Conservation (phyloP, 129 eudicot species). For the Artemisia annua region DNA sequence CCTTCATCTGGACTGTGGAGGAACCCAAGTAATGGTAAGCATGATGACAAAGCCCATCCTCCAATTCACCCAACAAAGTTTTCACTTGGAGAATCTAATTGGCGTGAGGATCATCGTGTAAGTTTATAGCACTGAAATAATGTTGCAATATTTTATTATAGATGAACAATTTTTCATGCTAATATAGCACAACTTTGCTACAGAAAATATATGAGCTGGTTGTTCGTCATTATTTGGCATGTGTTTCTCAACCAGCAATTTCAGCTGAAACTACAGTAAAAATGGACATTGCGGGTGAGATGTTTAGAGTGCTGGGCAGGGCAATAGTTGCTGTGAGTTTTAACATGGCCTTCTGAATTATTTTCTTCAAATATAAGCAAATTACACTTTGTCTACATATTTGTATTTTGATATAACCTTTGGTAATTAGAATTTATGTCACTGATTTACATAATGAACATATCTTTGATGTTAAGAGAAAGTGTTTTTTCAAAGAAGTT, state of each 20-base stretch:
- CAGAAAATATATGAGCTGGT: conserved; percentile 95
- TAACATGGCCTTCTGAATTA: not conserved
- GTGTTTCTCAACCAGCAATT: conserved; percentile 95
- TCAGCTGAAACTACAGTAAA: conserved; percentile 95
- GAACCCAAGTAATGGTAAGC: conserved; percentile 82
- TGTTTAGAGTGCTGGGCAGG: conserved; percentile 80
- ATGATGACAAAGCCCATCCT: conserved; percentile 99
- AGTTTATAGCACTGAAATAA: not conserved
- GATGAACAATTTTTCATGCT: conserved; percentile 1
- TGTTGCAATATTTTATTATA: conserved; percentile 13
- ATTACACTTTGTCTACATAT: conserved; percentile 5
- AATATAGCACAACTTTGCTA: conserved; percentile 9
- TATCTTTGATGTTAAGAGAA: conserved; percentile 13
- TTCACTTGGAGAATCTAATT: conserved; percentile 84
- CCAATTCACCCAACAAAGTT: conserved; percentile 98
- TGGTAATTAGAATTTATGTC: not conserved
- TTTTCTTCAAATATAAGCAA: not conserved
- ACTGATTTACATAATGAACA: not conserved
- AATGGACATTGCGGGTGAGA: conserved; percentile 91
- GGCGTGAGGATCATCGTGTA: conserved; percentile 94
- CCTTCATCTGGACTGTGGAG: conserved; percentile 91
- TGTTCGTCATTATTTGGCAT: conserved; percentile 94
- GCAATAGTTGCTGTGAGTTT: conserved; percentile 82
- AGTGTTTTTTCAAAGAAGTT: not conserved
- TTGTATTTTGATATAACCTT: not conserved